Base-by-base conservation (phyloP, 306 rosid genomes). In the Trifolium dubium region DNA sequence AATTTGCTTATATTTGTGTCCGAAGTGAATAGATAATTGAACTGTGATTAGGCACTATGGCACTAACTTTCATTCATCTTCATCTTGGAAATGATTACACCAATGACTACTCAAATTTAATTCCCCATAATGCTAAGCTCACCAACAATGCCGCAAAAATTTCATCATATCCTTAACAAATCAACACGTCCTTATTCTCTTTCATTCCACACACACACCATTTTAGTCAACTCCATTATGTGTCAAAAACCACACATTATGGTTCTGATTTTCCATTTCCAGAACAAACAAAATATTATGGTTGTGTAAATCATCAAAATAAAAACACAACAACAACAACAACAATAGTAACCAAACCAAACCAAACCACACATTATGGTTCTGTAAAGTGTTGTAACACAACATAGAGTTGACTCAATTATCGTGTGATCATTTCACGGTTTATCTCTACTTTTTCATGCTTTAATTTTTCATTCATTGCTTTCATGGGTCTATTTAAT, bases 371-470 rank as follows among this genome's bases (percentile, higher is more conserved):
- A n/a, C n/a, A n/a, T n/a, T n/a, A n/a, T n/a, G n/a, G n/a, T n/a
- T n/a, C 23, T 23, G 23, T 23, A 23, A 23, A 23, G 23, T 23
- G 23, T 23, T 23, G 23, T 23, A 59, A 14, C 29, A 31, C 75
- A n/a, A 23, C 12, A n/a, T 17, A 62, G 78, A 75, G 91, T 87
- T 89, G 94, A 89, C 94, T 18, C 55, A 67, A 30, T 43, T 77
- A 73, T 71, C 75, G 77, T 76, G 86, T 76, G 86, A 79, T 74
- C 53, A 47, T 28, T 65, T 73, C 83, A 79, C 81, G 83, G 77
- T 53, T 85, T 80, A 56, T 62, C 72, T 71, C 58, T 76, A 71
- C 88, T 83, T 76, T 19, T 28, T 56, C 88, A 80, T 80, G 83
- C 82, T 51, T 70, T 81, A 76, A 74, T 83, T 68, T 3, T 74